phyloP scores from a whole-genome alignment of 1,284 basidiomycete species.

The Irpex sp. region DNA sequence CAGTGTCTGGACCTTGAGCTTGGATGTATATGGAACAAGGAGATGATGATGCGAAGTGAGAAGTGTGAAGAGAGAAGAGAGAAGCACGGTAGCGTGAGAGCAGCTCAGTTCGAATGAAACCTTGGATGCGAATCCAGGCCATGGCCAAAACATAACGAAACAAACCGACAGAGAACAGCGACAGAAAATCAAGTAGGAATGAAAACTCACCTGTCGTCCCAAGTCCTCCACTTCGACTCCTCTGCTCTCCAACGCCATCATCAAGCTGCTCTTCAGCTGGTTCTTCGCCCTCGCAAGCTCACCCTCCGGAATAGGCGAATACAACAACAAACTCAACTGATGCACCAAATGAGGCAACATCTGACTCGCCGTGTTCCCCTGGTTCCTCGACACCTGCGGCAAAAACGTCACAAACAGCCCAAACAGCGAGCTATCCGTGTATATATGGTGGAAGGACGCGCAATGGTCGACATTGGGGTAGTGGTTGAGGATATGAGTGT shows the following conservation, averaged over 20 bases:
- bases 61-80: too few species aligned
- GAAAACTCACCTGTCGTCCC: conserved; percentile 64
- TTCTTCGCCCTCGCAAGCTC: conserved; percentile 92
- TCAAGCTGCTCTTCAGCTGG: conserved; percentile 90
- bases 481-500: conserved; percentile 96
- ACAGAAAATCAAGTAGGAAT: neutral
- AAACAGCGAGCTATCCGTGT: conserved; percentile 92
- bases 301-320: conserved; percentile 57
- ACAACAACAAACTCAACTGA: conserved; percentile 74
- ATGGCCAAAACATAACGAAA: too few species aligned
- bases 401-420: conserved; percentile 91
- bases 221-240: conserved; percentile 90
- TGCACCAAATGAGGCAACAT: conserved; percentile 86
- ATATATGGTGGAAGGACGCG: conserved; percentile 98
- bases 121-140: too few species aligned
- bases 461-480: conserved; percentile 95
- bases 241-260: conserved; percentile 95
- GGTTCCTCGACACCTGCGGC: conserved; percentile 56
- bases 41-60: too few species aligned
- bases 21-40: too few species aligned
- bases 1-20: neutral
- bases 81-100: too few species aligned
- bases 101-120: too few species aligned
- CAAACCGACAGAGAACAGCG: too few species aligned
- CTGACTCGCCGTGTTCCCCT: conserved; percentile 61